Base-by-base conservation (phyloP, 768 basidiomycete species). In the Suillus plorans region DNA sequence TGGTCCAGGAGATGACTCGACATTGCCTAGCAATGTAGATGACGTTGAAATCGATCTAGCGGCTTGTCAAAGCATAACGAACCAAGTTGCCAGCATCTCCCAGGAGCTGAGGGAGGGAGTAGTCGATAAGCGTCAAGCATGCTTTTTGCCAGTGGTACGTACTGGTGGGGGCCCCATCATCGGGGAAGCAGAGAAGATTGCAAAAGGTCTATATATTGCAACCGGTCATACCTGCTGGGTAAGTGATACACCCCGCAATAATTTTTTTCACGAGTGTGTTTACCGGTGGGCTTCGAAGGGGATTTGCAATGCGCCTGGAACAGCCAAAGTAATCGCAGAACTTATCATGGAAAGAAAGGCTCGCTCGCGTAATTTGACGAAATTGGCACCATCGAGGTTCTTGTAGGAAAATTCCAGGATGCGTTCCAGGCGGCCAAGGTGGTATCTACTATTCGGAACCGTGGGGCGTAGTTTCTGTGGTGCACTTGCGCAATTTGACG, bases 171-270 rank as follows among this genome's bases (percentile, higher is more conserved):
- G 88, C 4, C 94, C 94, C 0, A 86, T 95, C 50, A 75, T 97
- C 2, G 93, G 91, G 0, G 83, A 86, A 68, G 86, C 88, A 14
- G 71, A 67, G 9, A 74, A 71, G 28, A 80, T 88, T 45, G 84
- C 86, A 3, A 82, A 84, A 68, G 89, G 91, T 0, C 72, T 95
- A 62, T 85, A 85, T 64, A 80, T 95, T 36, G 92, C 88, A 0
- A 86, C 87, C 8, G 94, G 94, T 25, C 92, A 93, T 73, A 89
- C 89, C 0, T 91, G 89, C 70, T 91, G 91, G 89, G 89, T 90
- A 69, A 69, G 85, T 78, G 44, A 12, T 18, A 28, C 20, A 60
- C 37, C 55, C 60, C n/a, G 47, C 37, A 7, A 62, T n/a, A 5
- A 31, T 53, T n/a, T 41, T 44, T 60, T 45, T 39, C 13, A 61